Evolutionary conservation across 495 filamentous ascomycete genomes (phyloP), one percentile per base, ranked within the genome.

Genomic region (Aspergillus incahuasiensis): DNA sequence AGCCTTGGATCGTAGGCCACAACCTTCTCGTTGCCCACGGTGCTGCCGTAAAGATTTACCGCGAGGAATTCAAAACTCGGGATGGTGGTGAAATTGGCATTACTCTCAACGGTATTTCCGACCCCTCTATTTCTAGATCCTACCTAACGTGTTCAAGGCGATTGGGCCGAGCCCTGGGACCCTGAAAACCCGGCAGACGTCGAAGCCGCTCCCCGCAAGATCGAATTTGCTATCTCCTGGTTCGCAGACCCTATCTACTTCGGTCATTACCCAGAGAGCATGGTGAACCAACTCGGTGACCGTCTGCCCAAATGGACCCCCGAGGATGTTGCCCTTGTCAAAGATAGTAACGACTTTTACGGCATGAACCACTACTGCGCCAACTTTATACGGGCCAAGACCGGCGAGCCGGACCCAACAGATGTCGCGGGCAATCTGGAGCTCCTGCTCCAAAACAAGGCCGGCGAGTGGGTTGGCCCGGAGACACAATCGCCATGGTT

Each of bases 331-430:
- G 82, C 81, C 3, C 76, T 90, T 7, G 82, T 90, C 41, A 77
- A 86, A 48, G 87, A 86, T 39, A 87, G 83, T 67, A 90, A 89
- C 65, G 86, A 90, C 71, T 90, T 90, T 68, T 89, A 90, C 70
- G 86, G 87, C 58, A 89, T 90, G 86, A 90, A 90, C 76, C 86
- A 89, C 75, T 90, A 91, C 77, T 89, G 87, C 52, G 84, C 86
- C 62, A 87, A 89, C 78, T 91, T 86, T 74, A 85, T 91, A 73
- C 84, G 83, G 66, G 85, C 89, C 72, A 82, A 84, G 68, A 78
- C 75, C 5, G 74, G 74, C 11, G 72, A 76, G 38, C 67, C 87
- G 3, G 78, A 82, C 0, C 65, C 68, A 22, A 78, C 87, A 46
- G 88, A 91, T 69, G 83, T 84, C 72, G 75, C 80, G 3, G 88